Evolutionary conservation across 108 stramenopile genomes (phyloP).

Genomic region (Ochromonas danica): DNA sequence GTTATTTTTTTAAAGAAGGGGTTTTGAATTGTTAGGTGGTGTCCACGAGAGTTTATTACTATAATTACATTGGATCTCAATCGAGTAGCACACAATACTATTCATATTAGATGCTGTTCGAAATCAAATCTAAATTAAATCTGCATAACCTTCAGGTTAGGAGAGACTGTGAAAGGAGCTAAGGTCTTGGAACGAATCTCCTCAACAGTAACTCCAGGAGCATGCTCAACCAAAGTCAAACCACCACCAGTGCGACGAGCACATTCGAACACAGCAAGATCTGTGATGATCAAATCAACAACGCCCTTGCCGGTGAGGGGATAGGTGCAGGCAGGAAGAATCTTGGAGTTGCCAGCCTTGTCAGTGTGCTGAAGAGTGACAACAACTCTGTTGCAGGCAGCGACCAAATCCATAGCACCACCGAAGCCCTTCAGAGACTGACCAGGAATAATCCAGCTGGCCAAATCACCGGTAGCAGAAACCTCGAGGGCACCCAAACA

Average conservation of each 20-base stretch:
- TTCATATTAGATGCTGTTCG: too few species aligned
- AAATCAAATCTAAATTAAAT: too few species aligned
- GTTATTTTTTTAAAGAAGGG: too few species aligned
- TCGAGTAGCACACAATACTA: too few species aligned
- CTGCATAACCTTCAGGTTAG: background rate
- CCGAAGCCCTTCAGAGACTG: constrained; percentile 77
- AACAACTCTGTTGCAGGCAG: constrained; percentile 55
- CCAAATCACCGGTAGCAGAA: constrained; percentile 74
- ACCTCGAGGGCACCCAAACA: constrained; percentile 83
- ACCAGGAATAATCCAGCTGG: constrained; percentile 89
- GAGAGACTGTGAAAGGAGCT: constrained; percentile 2
- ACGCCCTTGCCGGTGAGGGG: constrained; percentile 83
- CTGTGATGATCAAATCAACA: constrained; percentile 85
- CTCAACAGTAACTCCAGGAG: background rate
- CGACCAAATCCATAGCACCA: constrained; percentile 85
- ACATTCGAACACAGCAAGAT: constrained; percentile 83
- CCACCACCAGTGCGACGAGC: constrained; percentile 46
- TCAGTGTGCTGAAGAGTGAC: constrained; percentile 87
- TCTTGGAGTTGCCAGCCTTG: constrained; percentile 79
- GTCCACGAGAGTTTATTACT: too few species aligned
- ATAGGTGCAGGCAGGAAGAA: constrained; percentile 72
- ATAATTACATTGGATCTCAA: too few species aligned
- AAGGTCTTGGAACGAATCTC: background rate
- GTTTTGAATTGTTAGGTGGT: too few species aligned
- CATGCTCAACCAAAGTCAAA: constrained; percentile 19